Evolutionary conservation across 108 stramenopile species (phyloP), one percentile per base, ranked within the genome.

Genomic region (Discostella stelligeroides): DNA sequence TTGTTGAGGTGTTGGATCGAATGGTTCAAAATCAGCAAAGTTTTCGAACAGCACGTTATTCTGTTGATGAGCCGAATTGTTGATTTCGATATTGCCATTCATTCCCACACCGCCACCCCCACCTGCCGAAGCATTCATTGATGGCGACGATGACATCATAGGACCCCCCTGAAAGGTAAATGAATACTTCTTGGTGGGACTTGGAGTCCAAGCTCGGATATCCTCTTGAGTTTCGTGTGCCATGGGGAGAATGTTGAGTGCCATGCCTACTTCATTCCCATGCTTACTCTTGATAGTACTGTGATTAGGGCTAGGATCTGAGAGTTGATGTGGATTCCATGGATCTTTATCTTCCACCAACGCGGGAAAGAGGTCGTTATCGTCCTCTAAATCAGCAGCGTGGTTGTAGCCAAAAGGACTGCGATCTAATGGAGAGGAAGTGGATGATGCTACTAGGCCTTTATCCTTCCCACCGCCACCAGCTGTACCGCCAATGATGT

Each of bases 331-430:
- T n/a, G n/a, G n/a, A n/a, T 58, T 58, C 57, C 57, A 85, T 18
- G 72, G 73, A 60, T 76, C 84, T 43, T 88, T 86, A 39, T 86
- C 86, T 8, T 78, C 79, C 14, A 79, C 74, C 15, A 92, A 64
- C 13, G 82, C 76, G 10, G 91, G 82, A 53, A 89, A 89, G 4
- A 88, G 45, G 20, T 71, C 72, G 12, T 70, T 51, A 5, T 85
- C 84, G 29, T 81, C 80, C 38, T 91, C 89, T 12, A 65, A 61
- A 37, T 34, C 47, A 71, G 40, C 54, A 37, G 43, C 34, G 48
- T 34, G 34, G 34, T 34, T 34, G 51, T 57, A 72, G 45, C 65
- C 76, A 60, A 66, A 71, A 9, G 76, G 68, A n/a, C 41, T 68
- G 38, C 54, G 63, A 54, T 62, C 78, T 37, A 75, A 28, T 53